A percentile compares a stretch with the other conserved stretches of the same genome.
Conservation (phyloP, 2,329 filamentous ascomycete genomes). For the Capronia americana region DNA sequence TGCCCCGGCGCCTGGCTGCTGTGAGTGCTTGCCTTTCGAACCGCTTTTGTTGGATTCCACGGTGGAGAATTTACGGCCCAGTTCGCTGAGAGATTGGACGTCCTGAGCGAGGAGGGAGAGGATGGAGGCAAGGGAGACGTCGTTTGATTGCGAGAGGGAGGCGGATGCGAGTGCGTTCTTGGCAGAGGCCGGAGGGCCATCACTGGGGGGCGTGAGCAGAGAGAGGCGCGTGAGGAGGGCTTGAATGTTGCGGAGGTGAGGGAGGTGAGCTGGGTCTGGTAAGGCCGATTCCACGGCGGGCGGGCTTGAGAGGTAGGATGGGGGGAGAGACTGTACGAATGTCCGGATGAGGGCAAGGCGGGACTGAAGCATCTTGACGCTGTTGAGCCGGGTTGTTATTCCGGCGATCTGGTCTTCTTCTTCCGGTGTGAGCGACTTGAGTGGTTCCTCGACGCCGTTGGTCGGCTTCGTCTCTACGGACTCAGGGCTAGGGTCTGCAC, state of each 20-base stretch:
- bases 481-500: slow-evolving; percentile 42
- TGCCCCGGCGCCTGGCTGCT: not conserved
- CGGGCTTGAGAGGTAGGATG: slow-evolving; percentile 62
- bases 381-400: slow-evolving; percentile 87
- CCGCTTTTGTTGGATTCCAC: slow-evolving; percentile 54
- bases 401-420: slow-evolving; percentile 70
- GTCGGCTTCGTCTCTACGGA: slow-evolving; percentile 43
- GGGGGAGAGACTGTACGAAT: slow-evolving; percentile 78
- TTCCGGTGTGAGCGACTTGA: slow-evolving; percentile 57
- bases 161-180: slow-evolving; percentile 68
- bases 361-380: slow-evolving; percentile 88
- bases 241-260: slow-evolving; percentile 85
- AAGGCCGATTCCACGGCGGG: slow-evolving; percentile 40
- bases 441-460: slow-evolving; percentile 19
- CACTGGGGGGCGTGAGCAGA: slow-evolving; percentile 71
- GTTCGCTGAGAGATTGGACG: slow-evolving; percentile 71
- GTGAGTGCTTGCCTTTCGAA: slow-evolving; percentile 24
- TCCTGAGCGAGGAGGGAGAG: slow-evolving; percentile 77
- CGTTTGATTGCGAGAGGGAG: slow-evolving; percentile 77
- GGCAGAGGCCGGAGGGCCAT: slow-evolving; percentile 35
- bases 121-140: slow-evolving; percentile 78
- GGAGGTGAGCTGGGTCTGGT: slow-evolving; percentile 59
- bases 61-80: slow-evolving; percentile 75
- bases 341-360: slow-evolving; percentile 73
- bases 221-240: slow-evolving; percentile 83